phyloP scores from a whole-genome alignment of 1,139 yeast genomes.

The Hanseniaspora gamundiae region DNA sequence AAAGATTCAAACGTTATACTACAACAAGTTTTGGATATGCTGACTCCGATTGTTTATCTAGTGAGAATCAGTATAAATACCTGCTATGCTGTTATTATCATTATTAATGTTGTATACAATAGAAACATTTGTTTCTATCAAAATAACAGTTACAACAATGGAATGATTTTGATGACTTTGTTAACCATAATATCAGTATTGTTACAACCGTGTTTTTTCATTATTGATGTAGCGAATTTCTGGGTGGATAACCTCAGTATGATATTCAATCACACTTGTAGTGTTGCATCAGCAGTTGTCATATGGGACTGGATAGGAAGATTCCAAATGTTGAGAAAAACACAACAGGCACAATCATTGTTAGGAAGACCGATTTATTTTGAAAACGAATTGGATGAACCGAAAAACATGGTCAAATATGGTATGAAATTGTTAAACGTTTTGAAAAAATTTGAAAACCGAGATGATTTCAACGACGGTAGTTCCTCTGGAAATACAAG shows the following conservation, averaged over 20 bases:
- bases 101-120: slow-evolving; percentile 46
- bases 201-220: slow-evolving; percentile 60
- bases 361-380: slow-evolving; percentile 70
- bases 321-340: slow-evolving; percentile 45
- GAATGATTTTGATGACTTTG: slow-evolving; percentile 41
- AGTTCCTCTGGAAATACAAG: background rate
- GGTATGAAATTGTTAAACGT: slow-evolving; percentile 11
- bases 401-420: slow-evolving; percentile 26
- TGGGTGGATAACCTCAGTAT: slow-evolving; percentile 67
- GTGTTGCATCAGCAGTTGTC: slow-evolving; percentile 60
- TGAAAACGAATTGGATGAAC: slow-evolving; percentile 33
- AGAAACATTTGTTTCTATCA: slow-evolving; percentile 40
- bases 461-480: background rate
- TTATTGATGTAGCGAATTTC: slow-evolving; percentile 63
- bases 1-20: slow-evolving; percentile 14
- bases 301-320: slow-evolving; percentile 89
- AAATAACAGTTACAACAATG: slow-evolving; percentile 17
- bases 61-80: slow-evolving; percentile 65
- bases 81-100: slow-evolving; percentile 56
- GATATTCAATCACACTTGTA: slow-evolving; percentile 57
- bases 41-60: slow-evolving; percentile 71
- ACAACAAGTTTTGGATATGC: slow-evolving; percentile 25
- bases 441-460: background rate
- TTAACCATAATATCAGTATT: slow-evolving; percentile 49
- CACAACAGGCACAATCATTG: slow-evolving; percentile 66